A percentile compares a stretch with the other conserved stretches of the same genome.
Evolutionary conservation across 768 basidiomycete species (phyloP).

Genomic region (Termitomyces sp.): DNA sequence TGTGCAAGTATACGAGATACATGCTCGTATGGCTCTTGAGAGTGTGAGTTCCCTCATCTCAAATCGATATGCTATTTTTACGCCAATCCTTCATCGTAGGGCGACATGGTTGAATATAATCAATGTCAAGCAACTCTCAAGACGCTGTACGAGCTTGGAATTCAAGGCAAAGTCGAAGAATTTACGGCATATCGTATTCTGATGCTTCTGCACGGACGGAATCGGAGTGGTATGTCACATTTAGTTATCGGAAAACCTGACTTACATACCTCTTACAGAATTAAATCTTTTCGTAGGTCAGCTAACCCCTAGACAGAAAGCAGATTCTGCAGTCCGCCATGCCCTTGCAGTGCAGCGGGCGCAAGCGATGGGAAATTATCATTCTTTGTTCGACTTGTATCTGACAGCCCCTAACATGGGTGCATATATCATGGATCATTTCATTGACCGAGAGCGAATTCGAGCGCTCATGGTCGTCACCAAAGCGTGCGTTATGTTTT

Average conservation of each 20-base stretch:
- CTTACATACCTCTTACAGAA: constrained; percentile 44
- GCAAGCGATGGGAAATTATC: constrained; percentile 90
- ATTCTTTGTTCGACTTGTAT: constrained; percentile 84
- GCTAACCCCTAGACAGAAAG: constrained; percentile 90
- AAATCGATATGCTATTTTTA: constrained; percentile 1
- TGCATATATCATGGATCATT: constrained; percentile 98
- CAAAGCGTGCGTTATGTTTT: constrained; percentile 69
- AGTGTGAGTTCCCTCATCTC: constrained; percentile 40
- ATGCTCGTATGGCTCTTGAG: constrained; percentile 95
- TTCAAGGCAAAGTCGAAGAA: constrained; percentile 90
- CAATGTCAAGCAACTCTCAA: constrained; percentile 92
- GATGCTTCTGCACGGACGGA: constrained; percentile 90
- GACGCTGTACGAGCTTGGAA: constrained; percentile 87
- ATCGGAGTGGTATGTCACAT: constrained; percentile 71
- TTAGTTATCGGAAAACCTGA: not conserved
- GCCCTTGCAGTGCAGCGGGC: constrained; percentile 88
- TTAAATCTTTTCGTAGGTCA: constrained; percentile 96
- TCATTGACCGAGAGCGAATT: constrained; percentile 86
- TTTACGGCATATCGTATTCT: constrained; percentile 97
- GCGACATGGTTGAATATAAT: constrained; percentile 98
- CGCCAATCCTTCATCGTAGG: constrained; percentile 38
- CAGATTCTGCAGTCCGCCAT: constrained; percentile 73
- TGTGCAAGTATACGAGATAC: constrained; percentile 95
- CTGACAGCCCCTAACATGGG: constrained; percentile 91
- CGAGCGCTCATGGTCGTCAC: constrained; percentile 85